Evolutionary conservation across 2,329 filamentous ascomycete species (phyloP), one percentile per base, ranked within the genome.

Genomic region (Venturia carpophila): DNA sequence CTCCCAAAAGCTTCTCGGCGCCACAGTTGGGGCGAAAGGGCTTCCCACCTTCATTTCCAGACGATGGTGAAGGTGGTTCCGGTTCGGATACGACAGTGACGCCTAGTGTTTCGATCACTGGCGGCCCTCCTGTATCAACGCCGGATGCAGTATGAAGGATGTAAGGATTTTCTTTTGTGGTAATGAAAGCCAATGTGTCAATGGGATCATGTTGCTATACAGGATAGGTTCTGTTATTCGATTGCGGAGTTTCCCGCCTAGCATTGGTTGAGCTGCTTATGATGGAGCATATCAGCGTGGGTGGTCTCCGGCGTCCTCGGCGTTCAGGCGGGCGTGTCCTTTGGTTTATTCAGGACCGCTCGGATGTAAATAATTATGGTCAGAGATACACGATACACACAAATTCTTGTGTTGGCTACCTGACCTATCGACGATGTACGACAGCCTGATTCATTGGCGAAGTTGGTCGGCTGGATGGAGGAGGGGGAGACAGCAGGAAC

Each of bases 341-440:
- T n/a, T 58, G 30, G 30, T 15, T 58, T 37, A 24, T 17, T 49
- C 10, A 21, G 45, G 42, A 45, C 17, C 10, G 10, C 21, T 52
- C 24, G 21, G 21, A 10, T 41, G 9, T 27, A 11, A 27, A 21
- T 52, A 27, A 27, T 37, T 58, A 7, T 11, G 15, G 52, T 30
- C 37, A 58, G 37, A 37, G 52, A 58, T 13, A 37, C 52, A 58
- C 30, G 52, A 58, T 58, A 58, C 30, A 37, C 52, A 58, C 30
- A 58, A 19, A 19, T n/a, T 37, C 37, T 19, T 17, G 19, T 27
- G 21, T 56, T n/a, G 52, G 52, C 7, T 58, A 9, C 30, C 13
- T n/a, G 27, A 34, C 19, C 52, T 58, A 37, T 19, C 6, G 27
- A 34, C 52, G 27, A 34, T 27, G 30, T 37, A 37, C 6, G 52